Evolutionary conservation across 306 rosid species (phyloP).

Genomic region (Datisca glomerata): DNA sequence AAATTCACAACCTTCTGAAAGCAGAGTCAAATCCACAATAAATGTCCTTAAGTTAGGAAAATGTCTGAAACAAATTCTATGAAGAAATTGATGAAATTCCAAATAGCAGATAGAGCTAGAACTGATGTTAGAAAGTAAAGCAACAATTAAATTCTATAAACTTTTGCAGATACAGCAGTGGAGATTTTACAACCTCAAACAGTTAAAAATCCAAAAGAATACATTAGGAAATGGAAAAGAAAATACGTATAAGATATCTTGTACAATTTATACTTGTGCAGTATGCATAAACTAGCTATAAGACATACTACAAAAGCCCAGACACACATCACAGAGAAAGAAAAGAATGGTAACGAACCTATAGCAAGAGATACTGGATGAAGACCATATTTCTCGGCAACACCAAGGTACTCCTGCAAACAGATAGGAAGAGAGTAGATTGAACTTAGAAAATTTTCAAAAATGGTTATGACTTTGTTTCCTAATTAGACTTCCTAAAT

Average conservation of each 20-base stretch:
- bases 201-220: neutral
- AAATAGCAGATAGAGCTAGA: too few relatives aligned
- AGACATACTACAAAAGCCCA: neutral
- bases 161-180: too few relatives aligned
- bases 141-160: too few relatives aligned
- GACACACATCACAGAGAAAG: neutral
- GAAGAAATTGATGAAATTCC: too few relatives aligned
- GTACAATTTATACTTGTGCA: neutral
- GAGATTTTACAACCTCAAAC: neutral
- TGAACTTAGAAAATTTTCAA: too few relatives aligned
- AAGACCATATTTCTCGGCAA: conserved; percentile 43
- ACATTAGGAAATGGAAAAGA: too few relatives aligned
- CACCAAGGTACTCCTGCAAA: conserved; percentile 56
- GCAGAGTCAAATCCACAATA: neutral
- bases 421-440: conserved; percentile 11
- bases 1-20: neutral
- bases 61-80: too few relatives aligned
- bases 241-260: neutral
- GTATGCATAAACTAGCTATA: neutral
- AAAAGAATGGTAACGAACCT: conserved; percentile 35
- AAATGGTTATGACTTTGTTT: too few relatives aligned
- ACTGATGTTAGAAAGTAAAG: too few relatives aligned
- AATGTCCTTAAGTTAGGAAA: neutral
- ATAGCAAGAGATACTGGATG: conserved; percentile 85
- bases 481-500: too few relatives aligned